Conservation (phyloP, 495 filamentous ascomycete species). For the Podospora sp. region DNA sequence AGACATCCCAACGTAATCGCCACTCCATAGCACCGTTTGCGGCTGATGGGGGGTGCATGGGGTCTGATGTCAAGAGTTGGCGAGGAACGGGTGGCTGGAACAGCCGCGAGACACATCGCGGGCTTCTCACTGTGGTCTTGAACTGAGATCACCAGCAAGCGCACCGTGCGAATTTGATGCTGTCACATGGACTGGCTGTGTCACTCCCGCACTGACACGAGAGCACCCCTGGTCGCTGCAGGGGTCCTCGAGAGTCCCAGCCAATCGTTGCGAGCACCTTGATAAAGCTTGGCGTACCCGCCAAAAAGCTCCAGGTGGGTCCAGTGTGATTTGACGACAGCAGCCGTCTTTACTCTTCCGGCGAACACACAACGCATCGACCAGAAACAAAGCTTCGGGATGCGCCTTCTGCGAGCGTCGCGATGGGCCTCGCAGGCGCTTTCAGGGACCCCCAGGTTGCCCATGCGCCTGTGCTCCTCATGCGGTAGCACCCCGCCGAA, state of each 20-base stretch:
- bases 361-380: background rate
- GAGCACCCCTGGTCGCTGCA: constrained; percentile 21
- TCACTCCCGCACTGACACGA: constrained; percentile 12
- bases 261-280: background rate
- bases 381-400: constrained; percentile 22
- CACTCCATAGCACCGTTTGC: background rate
- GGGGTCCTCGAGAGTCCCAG: constrained; percentile 1
- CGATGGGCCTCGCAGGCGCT: constrained; percentile 25
- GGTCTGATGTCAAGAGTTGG: background rate
- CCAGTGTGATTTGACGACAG: constrained; percentile 7
- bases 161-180: constrained; percentile 16
- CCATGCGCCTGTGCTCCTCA: constrained; percentile 36
- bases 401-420: constrained; percentile 30
- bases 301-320: constrained; percentile 19
- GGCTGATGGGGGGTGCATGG: constrained; percentile 2
- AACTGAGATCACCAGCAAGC: constrained; percentile 4
- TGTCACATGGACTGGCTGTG: constrained; percentile 21
- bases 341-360: background rate
- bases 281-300: background rate
- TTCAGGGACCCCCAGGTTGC: background rate
- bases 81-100: background rate
- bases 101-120: background rate
- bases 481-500: constrained; percentile 33
- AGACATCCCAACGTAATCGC: background rate
- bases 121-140: constrained; percentile 4